Evolutionary conservation across 2,329 filamentous ascomycete genomes (phyloP), one percentile per base, ranked within the genome.

Genomic region (Penicillium sp.): DNA sequence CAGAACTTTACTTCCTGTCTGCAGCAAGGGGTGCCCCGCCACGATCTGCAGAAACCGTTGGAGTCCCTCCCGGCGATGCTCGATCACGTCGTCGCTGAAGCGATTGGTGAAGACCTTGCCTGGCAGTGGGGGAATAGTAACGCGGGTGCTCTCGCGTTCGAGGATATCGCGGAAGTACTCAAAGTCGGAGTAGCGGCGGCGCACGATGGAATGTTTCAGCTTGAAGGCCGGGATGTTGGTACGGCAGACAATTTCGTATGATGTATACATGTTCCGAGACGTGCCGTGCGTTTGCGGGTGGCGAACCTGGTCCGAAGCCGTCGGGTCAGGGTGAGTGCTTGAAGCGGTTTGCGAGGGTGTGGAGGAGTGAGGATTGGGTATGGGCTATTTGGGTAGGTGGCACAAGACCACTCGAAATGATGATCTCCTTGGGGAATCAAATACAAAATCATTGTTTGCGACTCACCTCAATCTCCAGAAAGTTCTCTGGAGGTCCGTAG

Each of bases 191-290:
- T 99, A 99, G 46, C 94, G 90, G 57, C 94, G 87, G 63, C 92
- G 91, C 56, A 99, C 94, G 63, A 86, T 85, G 59, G 87, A 91
- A 71, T 89, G 84, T 62, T 92, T 91, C 65, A 97, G 86, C 80
- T 97, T 97, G 84, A 99, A 99, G 65, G 94, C 92, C 52, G 94
- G 94, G 70, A 99, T 99, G 78, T 99, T 99, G 76, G 94, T 99
- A 66, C 90, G 88, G 80, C 94, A 96, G 65, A 96, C 84, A 69
- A 99, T 97, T 76, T 97, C 92, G 81, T 97, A 99, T 76, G 95
- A 94, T 48, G 94, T 99, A 80, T 97, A 97, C 91, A 96, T 96
- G 78, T 86, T 85, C 63, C 94, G 90, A 59, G 92, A 93, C 68
- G 94, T 91, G 71, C 95, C 94, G 75, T 96, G 91, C 23, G 92